These are phyloP conservation scores for Talaromyces wortmannii DNA, from an alignment of 495 filamentous ascomycete species.

Conservation along the genomic window DNA sequence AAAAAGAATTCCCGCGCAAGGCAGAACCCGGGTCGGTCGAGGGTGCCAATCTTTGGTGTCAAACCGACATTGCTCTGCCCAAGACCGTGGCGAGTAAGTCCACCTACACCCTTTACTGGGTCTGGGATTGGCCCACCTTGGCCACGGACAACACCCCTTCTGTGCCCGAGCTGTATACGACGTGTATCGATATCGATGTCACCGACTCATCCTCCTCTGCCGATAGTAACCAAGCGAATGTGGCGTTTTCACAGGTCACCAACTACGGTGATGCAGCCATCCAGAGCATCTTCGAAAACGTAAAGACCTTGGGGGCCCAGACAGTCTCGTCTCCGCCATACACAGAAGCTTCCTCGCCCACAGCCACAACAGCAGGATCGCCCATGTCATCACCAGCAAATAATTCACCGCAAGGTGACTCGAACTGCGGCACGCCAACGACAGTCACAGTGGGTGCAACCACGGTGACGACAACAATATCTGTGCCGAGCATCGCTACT, in stretches of 20 bases:
- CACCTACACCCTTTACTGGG: slow-evolving; percentile 78
- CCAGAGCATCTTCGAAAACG: background rate
- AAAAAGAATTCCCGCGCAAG: slow-evolving; percentile 38
- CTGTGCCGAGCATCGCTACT: background rate
- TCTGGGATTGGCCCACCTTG: slow-evolving; percentile 80
- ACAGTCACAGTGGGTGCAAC: background rate
- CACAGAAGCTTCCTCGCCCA: no score
- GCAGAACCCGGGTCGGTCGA: slow-evolving; percentile 24
- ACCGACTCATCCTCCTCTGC: background rate
- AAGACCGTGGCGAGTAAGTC: slow-evolving; percentile 36
- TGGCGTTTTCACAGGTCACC: background rate
- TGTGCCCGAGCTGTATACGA: slow-evolving; percentile 67
- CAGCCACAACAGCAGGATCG: no score
- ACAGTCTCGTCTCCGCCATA: background rate
- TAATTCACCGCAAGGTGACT: background rate
- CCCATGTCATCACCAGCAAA: background rate
- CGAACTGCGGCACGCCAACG: background rate
- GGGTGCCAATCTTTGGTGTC: slow-evolving; percentile 61
- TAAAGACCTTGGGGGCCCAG: background rate
- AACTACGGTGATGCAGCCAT: slow-evolving; percentile 3
- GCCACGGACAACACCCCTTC: slow-evolving; percentile 31
- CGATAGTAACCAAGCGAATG: background rate
- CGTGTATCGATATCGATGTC: slow-evolving; percentile 58
- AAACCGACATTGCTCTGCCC: slow-evolving; percentile 69
- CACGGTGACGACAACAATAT: background rate